A percentile compares a stretch with the other conserved stretches of the same genome.
Conservation (phyloP, 2,329 filamentous ascomycete species). For the Hypomyces perniciosus region DNA sequence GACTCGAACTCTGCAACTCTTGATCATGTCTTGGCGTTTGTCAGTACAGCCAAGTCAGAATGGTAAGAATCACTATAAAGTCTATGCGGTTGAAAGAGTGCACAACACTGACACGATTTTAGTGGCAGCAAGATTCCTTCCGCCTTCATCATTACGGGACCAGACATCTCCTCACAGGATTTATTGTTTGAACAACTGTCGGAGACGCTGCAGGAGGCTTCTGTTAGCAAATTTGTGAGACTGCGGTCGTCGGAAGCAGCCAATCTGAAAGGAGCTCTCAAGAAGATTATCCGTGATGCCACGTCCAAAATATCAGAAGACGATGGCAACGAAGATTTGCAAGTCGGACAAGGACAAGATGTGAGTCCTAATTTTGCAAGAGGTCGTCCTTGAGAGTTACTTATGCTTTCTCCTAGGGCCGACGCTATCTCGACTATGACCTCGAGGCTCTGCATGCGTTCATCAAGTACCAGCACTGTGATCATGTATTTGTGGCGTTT, state of each 20-base stretch:
- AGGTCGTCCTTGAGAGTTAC: not conserved
- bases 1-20: constrained; percentile 57
- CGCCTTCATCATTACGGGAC: constrained; percentile 69
- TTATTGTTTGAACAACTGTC: constrained; percentile 67
- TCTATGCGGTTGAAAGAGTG: not conserved
- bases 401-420: constrained; percentile 38
- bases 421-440: constrained; percentile 70
- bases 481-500: constrained; percentile 64
- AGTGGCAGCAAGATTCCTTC: constrained; percentile 53
- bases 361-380: constrained; percentile 29
- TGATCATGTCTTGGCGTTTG: constrained; percentile 51
- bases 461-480: constrained; percentile 45
- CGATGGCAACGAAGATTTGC: constrained; percentile 53
- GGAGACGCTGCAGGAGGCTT: constrained; percentile 43
- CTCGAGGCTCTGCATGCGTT: constrained; percentile 62
- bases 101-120: not conserved
- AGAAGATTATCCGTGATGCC: constrained; percentile 64
- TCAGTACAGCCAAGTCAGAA: constrained; percentile 33
- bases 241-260: constrained; percentile 65
- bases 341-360: constrained; percentile 39
- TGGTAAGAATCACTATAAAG: constrained; percentile 21
- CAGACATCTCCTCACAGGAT: constrained; percentile 70
- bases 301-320: constrained; percentile 42
- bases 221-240: constrained; percentile 53
- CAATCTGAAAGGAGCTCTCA: constrained; percentile 67